Percentiles rank a stretch among this genome's conserved stretches.
These are phyloP conservation scores for Diaporthe sp. DNA, from an alignment of 2,329 filamentous ascomycete species.

Conservation along the genomic window DNA sequence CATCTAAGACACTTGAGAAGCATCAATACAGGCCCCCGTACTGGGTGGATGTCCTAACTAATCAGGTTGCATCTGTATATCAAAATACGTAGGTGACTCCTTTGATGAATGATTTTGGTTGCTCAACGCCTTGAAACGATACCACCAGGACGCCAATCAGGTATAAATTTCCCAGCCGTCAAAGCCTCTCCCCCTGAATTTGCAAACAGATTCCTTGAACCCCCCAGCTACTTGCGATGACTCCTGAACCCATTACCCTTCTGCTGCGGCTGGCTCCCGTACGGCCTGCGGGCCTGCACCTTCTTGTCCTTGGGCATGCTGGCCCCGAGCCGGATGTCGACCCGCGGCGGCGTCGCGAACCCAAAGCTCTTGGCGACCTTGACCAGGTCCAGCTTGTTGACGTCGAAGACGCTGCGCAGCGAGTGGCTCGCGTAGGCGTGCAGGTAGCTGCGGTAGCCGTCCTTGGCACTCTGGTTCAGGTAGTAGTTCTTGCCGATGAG, in stretches of 20 bases:
- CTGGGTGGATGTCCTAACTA: not conserved
- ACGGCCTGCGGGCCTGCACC: conserved; percentile 73
- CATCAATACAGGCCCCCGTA: not conserved
- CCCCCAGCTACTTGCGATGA: conserved; percentile 10
- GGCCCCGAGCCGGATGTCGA: conserved; percentile 83
- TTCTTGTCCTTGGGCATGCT: conserved; percentile 83
- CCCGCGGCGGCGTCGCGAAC: conserved; percentile 81
- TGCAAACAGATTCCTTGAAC: not conserved
- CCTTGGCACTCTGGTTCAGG: conserved; percentile 87
- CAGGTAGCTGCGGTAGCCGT: conserved; percentile 89
- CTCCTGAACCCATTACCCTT: conserved; percentile 40
- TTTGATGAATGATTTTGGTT: conserved; percentile 23
- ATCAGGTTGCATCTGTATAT: not conserved
- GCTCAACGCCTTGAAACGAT: conserved; percentile 35
- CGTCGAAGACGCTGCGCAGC: conserved; percentile 86
- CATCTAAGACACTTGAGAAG: not conserved
- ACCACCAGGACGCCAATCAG: conserved; percentile 26
- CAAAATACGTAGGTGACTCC: conserved; percentile 4
- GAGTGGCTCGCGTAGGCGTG: conserved; percentile 94
- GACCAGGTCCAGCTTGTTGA: conserved; percentile 84
- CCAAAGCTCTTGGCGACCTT: conserved; percentile 90
- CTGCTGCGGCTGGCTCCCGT: conserved; percentile 84
- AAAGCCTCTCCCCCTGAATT: not conserved
- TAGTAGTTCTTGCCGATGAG: conserved; percentile 97
- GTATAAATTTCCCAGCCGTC: conserved; percentile 15